These are phyloP conservation scores for Solanum clarkiae DNA, from an alignment of 257 asterid genomes.

Conservation along the genomic window DNA sequence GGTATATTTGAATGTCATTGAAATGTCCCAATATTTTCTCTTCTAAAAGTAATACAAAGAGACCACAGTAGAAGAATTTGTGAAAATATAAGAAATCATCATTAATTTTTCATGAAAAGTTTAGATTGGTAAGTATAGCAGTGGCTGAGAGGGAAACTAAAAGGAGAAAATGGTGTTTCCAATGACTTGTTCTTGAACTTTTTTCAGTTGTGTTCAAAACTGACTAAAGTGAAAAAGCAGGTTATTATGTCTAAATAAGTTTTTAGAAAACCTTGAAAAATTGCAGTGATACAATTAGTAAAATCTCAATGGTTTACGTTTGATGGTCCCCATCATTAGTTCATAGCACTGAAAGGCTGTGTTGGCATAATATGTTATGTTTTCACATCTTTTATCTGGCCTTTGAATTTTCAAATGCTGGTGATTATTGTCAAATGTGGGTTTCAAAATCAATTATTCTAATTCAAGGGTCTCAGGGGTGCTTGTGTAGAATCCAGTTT, in stretches of 20 bases:
- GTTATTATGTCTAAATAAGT: neutral
- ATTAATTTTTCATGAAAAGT: neutral
- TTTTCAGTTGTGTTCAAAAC: neutral
- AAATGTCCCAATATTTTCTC: neutral
- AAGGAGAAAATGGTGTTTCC: neutral
- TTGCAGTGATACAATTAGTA: neutral
- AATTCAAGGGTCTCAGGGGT: neutral
- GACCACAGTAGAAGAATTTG: neutral
- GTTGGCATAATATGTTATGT: neutral
- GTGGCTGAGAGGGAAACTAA: neutral
- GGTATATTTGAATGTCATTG: neutral
- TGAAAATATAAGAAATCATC: neutral
- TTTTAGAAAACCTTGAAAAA: fast-evolving
- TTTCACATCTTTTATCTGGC: neutral
- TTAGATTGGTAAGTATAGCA: neutral
- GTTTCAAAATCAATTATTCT: neutral
- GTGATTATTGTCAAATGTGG: neutral
- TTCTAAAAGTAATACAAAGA: neutral
- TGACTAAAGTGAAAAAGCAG: neutral
- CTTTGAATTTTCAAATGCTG: neutral
- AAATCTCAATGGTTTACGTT: neutral
- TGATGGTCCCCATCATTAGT: neutral
- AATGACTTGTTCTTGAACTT: neutral
- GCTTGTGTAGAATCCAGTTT: neutral
- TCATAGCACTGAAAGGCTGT: neutral